Conservation (phyloP, 768 basidiomycete species). For the Favolaschia claudopus region DNA sequence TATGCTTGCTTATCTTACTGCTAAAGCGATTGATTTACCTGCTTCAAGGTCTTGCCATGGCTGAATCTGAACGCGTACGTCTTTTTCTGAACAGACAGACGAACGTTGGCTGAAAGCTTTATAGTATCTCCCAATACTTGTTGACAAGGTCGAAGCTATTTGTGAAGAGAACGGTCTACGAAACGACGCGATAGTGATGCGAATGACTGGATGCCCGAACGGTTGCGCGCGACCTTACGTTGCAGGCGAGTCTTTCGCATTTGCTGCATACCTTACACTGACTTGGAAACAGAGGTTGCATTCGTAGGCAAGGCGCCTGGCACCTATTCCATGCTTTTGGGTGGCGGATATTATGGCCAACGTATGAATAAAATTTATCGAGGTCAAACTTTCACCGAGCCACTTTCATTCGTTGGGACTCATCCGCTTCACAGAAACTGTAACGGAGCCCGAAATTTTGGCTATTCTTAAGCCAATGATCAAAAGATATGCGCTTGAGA, state of each 20-base stretch:
- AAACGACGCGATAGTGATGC: slow-evolving; percentile 96
- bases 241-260: slow-evolving; percentile 61
- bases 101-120: slow-evolving; percentile 8
- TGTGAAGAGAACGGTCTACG: slow-evolving; percentile 93
- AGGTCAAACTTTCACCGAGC: slow-evolving; percentile 52
- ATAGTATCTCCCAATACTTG: slow-evolving; percentile 89
- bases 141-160: slow-evolving; percentile 94
- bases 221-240: slow-evolving; percentile 94
- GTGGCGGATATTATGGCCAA: slow-evolving; percentile 94
- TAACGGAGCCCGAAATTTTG: slow-evolving; percentile 91
- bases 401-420: not conserved
- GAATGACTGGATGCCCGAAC: slow-evolving; percentile 98
- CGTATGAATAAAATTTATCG: slow-evolving; percentile 96
- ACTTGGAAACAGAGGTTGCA: slow-evolving; percentile 73
- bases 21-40: slow-evolving; percentile 6
- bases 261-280: slow-evolving; percentile 1
- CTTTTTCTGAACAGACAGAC: not conserved
- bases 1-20: slow-evolving; percentile 9
- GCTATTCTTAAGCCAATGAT: slow-evolving; percentile 93
- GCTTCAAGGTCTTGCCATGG: slow-evolving; percentile 48
- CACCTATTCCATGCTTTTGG: slow-evolving; percentile 92
- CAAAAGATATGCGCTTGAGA: slow-evolving; percentile 89
- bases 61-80: slow-evolving; percentile 62
- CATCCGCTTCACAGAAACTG: slow-evolving; percentile 63
- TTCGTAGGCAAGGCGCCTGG: slow-evolving; percentile 97